Evolutionary conservation across 2,329 filamentous ascomycete species (phyloP), one percentile per base, ranked within the genome.

Genomic region (Apiospora saccharicola): DNA sequence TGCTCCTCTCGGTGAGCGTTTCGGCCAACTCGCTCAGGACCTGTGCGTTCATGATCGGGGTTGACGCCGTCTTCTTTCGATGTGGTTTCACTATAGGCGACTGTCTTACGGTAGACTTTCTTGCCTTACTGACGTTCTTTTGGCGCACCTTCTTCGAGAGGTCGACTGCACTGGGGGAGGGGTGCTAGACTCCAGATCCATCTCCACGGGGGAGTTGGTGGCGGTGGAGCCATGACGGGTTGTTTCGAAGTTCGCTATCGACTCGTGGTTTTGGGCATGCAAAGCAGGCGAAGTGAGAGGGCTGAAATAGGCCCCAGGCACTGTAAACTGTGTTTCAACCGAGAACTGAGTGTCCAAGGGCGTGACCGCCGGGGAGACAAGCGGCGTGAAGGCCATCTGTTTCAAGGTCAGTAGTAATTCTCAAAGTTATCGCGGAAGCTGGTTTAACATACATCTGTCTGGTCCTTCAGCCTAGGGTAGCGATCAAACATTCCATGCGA

Each of bases 351-450:
- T 86, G 78, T 95, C 94, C 69, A 95, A 86, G 30, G 94, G 93
- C 1, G 93, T 95, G 61, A 96, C 93, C 5, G 93, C 94, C n/a
- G 94, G 94, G 24, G 94, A 95, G 14, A 94, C 93, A 43, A 96
- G 87, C 0, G 94, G 94, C 2, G 93, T 96, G 79, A 95, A 95
- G 13, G 91, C 86, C 88, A 94, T 90, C 90, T 92, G 78, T 41
- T 64, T 67, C 70, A 76, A 74, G 72, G 81, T 80, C 75, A 73
- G 78, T 49, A 37, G 44, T 6, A n/a, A 16, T 69, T 37, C n/a
- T 34, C 16, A 34, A 14, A 5, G 26, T 30, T 22, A 4, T 22
- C 72, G 79, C 75, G 67, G 43, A 69, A 68, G 47, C 8, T 49
- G 71, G 47, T 73, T 53, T 26, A 19, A 51, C 68, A 67, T 72